Conservation (phyloP, 352 stramenopile species). For the Pythium aristosporum region DNA sequence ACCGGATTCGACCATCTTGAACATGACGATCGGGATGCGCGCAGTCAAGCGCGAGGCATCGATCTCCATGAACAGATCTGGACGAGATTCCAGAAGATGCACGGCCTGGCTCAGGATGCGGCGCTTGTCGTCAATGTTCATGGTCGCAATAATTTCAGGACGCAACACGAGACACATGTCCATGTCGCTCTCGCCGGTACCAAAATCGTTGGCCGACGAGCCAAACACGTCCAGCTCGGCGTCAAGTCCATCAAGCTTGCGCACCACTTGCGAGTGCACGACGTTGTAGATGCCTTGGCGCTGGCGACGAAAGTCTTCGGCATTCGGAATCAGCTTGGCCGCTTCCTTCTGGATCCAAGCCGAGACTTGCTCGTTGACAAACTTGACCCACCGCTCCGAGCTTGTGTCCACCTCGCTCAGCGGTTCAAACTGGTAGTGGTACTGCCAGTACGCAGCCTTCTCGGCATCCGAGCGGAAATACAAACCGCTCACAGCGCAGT, state of each 20-base stretch:
- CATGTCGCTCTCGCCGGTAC: slow-evolving; percentile 89
- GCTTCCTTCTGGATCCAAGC: slow-evolving; percentile 53
- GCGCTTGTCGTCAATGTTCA: slow-evolving; percentile 64
- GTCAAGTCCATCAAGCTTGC: slow-evolving; percentile 36
- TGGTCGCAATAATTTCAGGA: slow-evolving; percentile 19
- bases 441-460: slow-evolving; percentile 53
- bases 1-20: slow-evolving; percentile 79
- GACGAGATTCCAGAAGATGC: slow-evolving; percentile 45
- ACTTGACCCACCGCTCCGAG: slow-evolving; percentile 35
- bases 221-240: slow-evolving; percentile 91
- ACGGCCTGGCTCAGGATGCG: slow-evolving; percentile 65
- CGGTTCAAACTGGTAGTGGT: slow-evolving; percentile 66
- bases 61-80: slow-evolving; percentile 66
- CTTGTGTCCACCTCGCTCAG: slow-evolving; percentile 25
- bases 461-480: slow-evolving; percentile 57
- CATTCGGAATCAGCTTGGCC: slow-evolving; percentile 59
- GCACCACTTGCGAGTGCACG: slow-evolving; percentile 56
- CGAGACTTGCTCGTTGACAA: slow-evolving; percentile 46
- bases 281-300: slow-evolving; percentile 73
- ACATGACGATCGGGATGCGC: slow-evolving; percentile 98
- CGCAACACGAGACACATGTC: slow-evolving; percentile 91
- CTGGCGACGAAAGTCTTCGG: slow-evolving; percentile 48
- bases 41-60: slow-evolving; percentile 89
- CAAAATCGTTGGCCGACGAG: slow-evolving; percentile 97
- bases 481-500: slow-evolving; percentile 72